phyloP scores from a whole-genome alignment of 73 alveolate genomes.

The Tetrahymena elliotti region DNA sequence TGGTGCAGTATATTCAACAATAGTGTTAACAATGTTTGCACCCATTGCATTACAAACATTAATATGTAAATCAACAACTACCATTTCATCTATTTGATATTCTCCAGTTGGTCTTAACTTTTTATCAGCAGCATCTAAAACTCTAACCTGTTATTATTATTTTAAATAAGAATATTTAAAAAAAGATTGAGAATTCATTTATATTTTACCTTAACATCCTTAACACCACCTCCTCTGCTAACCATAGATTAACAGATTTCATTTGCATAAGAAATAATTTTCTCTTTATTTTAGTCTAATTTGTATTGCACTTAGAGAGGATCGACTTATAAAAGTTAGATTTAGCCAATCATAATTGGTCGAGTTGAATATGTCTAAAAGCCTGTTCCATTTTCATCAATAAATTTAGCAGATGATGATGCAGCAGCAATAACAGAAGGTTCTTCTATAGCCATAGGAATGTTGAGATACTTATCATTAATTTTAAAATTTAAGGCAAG shows the following conservation, averaged over 20 bases:
- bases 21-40: conserved; percentile 88
- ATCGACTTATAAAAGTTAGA: conserved; percentile 67
- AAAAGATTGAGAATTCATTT: too few species aligned
- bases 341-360: conserved; percentile 92
- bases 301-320: conserved; percentile 47
- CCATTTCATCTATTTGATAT: not conserved
- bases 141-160: not conserved
- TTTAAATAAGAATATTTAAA: not conserved
- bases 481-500: conserved; percentile 87
- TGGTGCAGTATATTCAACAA: conserved; percentile 82
- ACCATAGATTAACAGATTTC: conserved; percentile 83
- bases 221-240: conserved; percentile 97
- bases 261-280: conserved; percentile 81
- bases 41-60: conserved; percentile 97
- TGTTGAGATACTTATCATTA: conserved; percentile 74
- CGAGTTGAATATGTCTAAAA: conserved; percentile 72
- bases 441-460: conserved; percentile 98
- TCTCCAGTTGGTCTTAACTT: conserved; percentile 44
- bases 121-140: conserved; percentile 23
- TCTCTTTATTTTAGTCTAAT: conserved; percentile 55
- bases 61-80: conserved; percentile 68
- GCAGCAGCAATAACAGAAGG: conserved; percentile 99
- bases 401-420: conserved; percentile 86
- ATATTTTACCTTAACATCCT: conserved; percentile 68
- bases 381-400: conserved; percentile 85